Percentiles rank a stretch among this genome's conserved stretches.
Evolutionary conservation across 352 stramenopile species (phyloP).

Genomic region (Phytophthora hibernalis): DNA sequence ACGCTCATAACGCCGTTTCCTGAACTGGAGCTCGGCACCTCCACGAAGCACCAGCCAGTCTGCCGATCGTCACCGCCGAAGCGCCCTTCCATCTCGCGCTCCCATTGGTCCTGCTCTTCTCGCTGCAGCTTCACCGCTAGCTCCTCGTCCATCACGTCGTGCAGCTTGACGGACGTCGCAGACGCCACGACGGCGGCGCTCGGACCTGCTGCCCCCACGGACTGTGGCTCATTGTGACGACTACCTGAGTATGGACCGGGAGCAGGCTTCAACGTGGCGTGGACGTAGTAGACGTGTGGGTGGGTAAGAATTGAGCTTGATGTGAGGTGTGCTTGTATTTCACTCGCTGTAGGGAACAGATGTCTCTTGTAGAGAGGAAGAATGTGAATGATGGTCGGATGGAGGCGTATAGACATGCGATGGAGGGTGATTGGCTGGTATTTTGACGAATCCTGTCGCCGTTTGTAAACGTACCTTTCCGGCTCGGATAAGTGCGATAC

Average conservation of each 20-base stretch:
- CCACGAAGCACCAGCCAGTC: constrained; percentile 77
- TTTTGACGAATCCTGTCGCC: neutral
- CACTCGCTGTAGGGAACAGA: constrained; percentile 1
- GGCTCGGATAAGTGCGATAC: neutral
- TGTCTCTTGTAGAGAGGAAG: neutral
- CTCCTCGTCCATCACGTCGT: constrained; percentile 79
- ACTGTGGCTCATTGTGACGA: constrained; percentile 21
- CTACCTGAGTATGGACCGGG: constrained; percentile 12
- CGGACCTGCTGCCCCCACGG: constrained; percentile 8
- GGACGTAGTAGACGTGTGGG: neutral
- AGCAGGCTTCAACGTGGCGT: constrained; percentile 3
- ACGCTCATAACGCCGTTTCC: constrained; percentile 78
- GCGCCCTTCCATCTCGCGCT: constrained; percentile 65
- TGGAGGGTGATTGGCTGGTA: neutral
- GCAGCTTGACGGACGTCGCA: constrained; percentile 51
- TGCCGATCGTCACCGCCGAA: constrained; percentile 63
- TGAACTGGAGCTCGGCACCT: constrained; percentile 65
- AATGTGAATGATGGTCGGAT: constrained; percentile 8
- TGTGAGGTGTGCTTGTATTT: constrained; percentile 1
- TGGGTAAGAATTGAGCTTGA: constrained; percentile 17
- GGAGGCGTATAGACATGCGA: neutral
- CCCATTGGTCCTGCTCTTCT: constrained; percentile 74
- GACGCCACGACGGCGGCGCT: constrained; percentile 17
- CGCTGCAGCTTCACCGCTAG: constrained; percentile 72
- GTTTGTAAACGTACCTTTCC: neutral